Evolutionary conservation across 2,329 filamentous ascomycete species (phyloP).

Genomic region (Cytospora leucostoma): DNA sequence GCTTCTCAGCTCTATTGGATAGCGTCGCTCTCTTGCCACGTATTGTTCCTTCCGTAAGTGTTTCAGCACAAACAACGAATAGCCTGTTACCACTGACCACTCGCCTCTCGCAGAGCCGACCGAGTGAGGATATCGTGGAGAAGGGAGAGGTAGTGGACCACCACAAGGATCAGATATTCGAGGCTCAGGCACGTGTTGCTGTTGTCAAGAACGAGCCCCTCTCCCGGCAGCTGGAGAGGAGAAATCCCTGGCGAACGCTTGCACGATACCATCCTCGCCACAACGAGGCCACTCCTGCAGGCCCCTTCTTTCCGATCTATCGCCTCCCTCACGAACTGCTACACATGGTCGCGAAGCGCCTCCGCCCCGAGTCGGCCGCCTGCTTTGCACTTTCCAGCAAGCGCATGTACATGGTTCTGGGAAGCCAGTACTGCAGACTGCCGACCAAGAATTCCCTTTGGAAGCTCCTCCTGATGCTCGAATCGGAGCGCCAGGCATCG

Average conservation of each 20-base stretch:
- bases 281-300: too few species aligned
- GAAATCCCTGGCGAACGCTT: background rate
- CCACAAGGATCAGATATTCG: background rate
- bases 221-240: background rate
- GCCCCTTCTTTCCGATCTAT: background rate
- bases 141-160: background rate
- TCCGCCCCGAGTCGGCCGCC: background rate
- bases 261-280: background rate
- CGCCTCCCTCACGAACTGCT: conserved; percentile 1
- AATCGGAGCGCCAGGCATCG: background rate
- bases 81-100: too few species aligned
- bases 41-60: background rate
- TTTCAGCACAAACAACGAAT: too few species aligned
- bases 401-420: background rate
- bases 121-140: too few species aligned
- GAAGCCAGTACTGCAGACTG: background rate
- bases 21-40: background rate
- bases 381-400: conserved; percentile 4
- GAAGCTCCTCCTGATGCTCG: background rate
- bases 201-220: background rate
- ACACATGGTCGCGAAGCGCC: background rate
- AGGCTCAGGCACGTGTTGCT: too few species aligned
- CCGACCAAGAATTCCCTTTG: background rate
- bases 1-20: background rate
- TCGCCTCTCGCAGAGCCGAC: background rate